These are phyloP conservation scores for Sporothrix pallida DNA, from an alignment of 2,329 filamentous ascomycete species.

Conservation along the genomic window DNA sequence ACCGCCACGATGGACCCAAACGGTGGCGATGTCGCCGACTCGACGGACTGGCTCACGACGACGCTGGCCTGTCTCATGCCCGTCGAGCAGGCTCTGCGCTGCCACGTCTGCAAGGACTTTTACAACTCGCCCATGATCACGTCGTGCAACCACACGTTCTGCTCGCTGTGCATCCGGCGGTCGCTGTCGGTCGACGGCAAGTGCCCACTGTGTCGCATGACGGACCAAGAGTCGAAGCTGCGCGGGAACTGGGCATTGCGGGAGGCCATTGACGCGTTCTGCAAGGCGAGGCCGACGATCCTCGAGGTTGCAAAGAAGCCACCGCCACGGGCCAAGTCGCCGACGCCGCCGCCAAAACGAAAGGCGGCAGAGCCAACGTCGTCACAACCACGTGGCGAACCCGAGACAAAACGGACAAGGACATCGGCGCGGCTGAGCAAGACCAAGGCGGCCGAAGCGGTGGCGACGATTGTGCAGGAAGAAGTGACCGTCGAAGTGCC, in stretches of 20 bases:
- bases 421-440: conserved; percentile 59
- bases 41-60: conserved; percentile 84
- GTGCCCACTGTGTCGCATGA: conserved; percentile 81
- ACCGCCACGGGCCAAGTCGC: conserved; percentile 36
- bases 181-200: conserved; percentile 82
- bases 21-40: conserved; percentile 65
- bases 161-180: conserved; percentile 90
- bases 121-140: conserved; percentile 94
- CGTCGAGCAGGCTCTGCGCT: conserved; percentile 86
- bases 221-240: conserved; percentile 83
- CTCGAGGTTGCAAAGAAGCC: conserved; percentile 66
- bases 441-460: conserved; percentile 48
- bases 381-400: conserved; percentile 38
- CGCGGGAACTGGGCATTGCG: conserved; percentile 84
- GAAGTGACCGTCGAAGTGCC: conserved; percentile 38
- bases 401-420: conserved; percentile 56
- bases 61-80: conserved; percentile 68
- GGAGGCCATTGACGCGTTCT: conserved; percentile 82
- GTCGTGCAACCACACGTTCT: conserved; percentile 93
- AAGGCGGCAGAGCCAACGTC: conserved; percentile 51
- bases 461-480: conserved; percentile 46
- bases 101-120: conserved; percentile 98
- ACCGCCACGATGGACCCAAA: conserved; percentile 32
- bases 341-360: conserved; percentile 53
- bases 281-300: conserved; percentile 65